phyloP scores from a whole-genome alignment of 2,329 filamentous ascomycete species.

The Xenosphaeropsis pyriputrescens region DNA sequence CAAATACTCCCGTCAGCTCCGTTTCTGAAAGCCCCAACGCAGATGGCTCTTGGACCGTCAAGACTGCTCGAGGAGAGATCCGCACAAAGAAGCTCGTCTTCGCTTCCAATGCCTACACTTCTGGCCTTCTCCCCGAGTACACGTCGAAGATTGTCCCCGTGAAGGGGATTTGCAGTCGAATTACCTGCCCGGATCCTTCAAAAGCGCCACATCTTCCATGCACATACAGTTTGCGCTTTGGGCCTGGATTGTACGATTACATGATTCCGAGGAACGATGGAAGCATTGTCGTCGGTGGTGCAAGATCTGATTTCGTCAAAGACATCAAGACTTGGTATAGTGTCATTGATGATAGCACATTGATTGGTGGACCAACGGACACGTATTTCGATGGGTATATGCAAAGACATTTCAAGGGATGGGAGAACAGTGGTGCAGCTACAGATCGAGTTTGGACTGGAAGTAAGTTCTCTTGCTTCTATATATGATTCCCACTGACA shows the following conservation, averaged over 20 bases:
- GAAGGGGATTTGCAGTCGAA: conserved; percentile 28
- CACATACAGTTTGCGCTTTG: conserved; percentile 6
- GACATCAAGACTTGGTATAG: conserved; percentile 25
- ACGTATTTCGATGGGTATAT: conserved; percentile 32
- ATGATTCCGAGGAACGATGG: conserved; percentile 15
- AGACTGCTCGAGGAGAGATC: conserved; percentile 38
- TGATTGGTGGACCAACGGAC: conserved; percentile 23
- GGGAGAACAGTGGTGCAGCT: conserved; percentile 26
- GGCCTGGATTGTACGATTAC: conserved; percentile 8
- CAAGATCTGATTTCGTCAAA: conserved; percentile 17
- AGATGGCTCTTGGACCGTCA: conserved; percentile 25
- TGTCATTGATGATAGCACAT: conserved; percentile 27
- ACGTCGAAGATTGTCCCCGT: conserved; percentile 44
- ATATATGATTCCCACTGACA: neutral
- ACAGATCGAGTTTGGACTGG: conserved; percentile 15
- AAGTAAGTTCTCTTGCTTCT: conserved; percentile 4
- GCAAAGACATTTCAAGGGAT: conserved; percentile 30
- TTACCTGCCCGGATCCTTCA: conserved; percentile 10
- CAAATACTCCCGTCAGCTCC: conserved; percentile 27
- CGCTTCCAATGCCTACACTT: conserved; percentile 54
- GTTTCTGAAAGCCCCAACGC: conserved; percentile 6
- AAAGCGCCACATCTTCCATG: conserved; percentile 7
- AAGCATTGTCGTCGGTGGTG: conserved; percentile 24
- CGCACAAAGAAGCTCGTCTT: conserved; percentile 39
- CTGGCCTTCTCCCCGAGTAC: conserved; percentile 42